These are phyloP conservation scores for Raffaelea deltoideospora DNA, from an alignment of 2,329 filamentous ascomycete genomes.

Conservation along the genomic window DNA sequence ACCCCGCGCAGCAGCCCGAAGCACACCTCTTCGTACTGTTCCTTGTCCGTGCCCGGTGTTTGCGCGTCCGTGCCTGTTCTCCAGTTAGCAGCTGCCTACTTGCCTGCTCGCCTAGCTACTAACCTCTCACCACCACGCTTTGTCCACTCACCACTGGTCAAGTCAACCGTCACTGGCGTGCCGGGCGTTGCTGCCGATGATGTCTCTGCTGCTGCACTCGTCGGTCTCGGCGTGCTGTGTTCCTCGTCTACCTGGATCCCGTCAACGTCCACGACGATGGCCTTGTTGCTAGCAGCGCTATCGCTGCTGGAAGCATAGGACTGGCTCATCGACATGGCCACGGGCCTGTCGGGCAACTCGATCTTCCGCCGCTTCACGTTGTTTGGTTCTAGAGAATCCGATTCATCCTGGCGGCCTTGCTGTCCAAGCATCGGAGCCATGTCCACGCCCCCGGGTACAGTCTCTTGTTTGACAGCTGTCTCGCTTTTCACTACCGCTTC, in stretches of 20 bases:
- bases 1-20: constrained; percentile 62
- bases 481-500: no score
- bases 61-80: background rate
- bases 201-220: constrained; percentile 6
- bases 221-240: constrained; percentile 33
- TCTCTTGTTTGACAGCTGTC: no score
- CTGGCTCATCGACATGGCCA: constrained; percentile 33
- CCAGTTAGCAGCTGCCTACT: background rate
- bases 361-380: constrained; percentile 55
- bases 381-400: no score
- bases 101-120: background rate
- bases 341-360: constrained; percentile 17
- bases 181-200: constrained; percentile 11
- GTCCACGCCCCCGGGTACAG: no score
- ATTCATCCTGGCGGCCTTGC: no score
- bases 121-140: background rate
- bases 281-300: no score
- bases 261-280: no score
- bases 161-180: constrained; percentile 35
- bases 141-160: constrained; percentile 35
- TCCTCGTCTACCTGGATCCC: constrained; percentile 34
- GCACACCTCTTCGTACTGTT: constrained; percentile 57
- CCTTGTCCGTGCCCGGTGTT: constrained; percentile 31
- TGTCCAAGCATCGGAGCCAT: no score
- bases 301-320: constrained; percentile 26